phyloP scores from a whole-genome alignment of 495 filamentous ascomycete species.

The Collariella sp. region DNA sequence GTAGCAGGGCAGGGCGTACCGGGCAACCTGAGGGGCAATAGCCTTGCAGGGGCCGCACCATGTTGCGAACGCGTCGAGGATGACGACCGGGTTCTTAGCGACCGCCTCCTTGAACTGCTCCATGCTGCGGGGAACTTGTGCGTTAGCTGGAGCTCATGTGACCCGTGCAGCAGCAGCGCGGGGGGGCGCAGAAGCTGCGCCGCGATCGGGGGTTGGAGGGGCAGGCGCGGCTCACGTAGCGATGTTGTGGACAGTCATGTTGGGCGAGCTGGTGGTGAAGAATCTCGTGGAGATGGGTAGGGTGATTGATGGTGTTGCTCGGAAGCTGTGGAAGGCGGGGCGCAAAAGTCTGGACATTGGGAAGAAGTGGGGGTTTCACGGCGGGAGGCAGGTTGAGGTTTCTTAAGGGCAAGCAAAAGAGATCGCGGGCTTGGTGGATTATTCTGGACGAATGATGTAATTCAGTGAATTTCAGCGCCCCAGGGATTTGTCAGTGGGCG shows the following conservation, averaged over 20 bases:
- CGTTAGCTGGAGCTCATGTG: neutral
- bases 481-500: slow-evolving; percentile 11
- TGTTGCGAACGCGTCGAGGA: slow-evolving; percentile 79
- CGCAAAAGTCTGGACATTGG: slow-evolving; percentile 23
- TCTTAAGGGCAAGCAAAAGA: neutral
- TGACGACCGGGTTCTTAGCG: slow-evolving; percentile 47
- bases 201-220: neutral
- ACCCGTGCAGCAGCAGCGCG: slow-evolving; percentile 12
- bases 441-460: slow-evolving; percentile 16
- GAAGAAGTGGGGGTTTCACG: neutral
- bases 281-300: slow-evolving; percentile 19
- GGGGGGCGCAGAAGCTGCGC: neutral
- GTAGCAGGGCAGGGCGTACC: slow-evolving; percentile 23
- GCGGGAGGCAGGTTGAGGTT: slow-evolving; percentile 1
- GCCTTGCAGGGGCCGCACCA: slow-evolving; percentile 97
- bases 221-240: slow-evolving; percentile 27
- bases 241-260: slow-evolving; percentile 39
- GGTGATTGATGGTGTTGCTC: slow-evolving; percentile 1
- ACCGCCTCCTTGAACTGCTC: slow-evolving; percentile 53
- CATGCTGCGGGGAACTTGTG: slow-evolving; percentile 40
- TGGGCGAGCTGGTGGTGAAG: slow-evolving; percentile 37
- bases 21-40: slow-evolving; percentile 65
- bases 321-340: slow-evolving; percentile 12
- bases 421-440: slow-evolving; percentile 4
- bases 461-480: no score